These are phyloP conservation scores for Ajuga chamaepitys DNA, from an alignment of 257 asterid species.

Conservation along the genomic window DNA sequence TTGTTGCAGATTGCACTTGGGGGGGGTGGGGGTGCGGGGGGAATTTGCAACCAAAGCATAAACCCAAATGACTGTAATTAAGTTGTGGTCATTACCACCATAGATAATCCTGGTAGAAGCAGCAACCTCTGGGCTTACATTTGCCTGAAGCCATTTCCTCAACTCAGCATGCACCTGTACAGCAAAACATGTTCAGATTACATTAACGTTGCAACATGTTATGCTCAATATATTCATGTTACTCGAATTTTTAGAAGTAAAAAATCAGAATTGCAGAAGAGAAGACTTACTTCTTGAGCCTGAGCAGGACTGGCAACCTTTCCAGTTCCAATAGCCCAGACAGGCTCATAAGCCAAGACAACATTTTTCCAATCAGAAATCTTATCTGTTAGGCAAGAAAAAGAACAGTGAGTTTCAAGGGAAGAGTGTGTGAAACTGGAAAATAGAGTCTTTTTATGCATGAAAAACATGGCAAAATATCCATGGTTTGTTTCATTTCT, in stretches of 20 bases:
- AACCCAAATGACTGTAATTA: no score
- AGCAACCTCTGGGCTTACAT: conserved; percentile 67
- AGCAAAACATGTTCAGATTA: conserved; percentile 2
- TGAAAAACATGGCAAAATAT: no score
- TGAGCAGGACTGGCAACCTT: conserved; percentile 95
- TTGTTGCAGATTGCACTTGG: no score
- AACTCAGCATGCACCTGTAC: conserved; percentile 75
- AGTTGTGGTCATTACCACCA: conserved; percentile 53
- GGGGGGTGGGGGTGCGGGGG: no score
- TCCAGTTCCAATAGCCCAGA: conserved; percentile 99
- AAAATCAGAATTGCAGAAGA: not conserved
- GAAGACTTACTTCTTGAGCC: conserved; percentile 87
- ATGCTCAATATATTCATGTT: not conserved
- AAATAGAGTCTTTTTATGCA: no score
- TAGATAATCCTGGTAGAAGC: conserved; percentile 87
- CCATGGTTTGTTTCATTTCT: no score
- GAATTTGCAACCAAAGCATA: no score
- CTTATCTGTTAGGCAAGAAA: conserved; percentile 34
- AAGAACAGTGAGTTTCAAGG: not conserved
- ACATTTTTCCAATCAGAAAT: conserved; percentile 77
- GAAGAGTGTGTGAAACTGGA: not conserved
- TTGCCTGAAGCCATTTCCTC: conserved; percentile 90
- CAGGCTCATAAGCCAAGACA: conserved; percentile 97
- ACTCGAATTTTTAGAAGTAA: not conserved
- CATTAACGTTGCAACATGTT: conserved; percentile 6